Conservation (phyloP, 257 asterid species). For the Craterostigma plantagineum region DNA sequence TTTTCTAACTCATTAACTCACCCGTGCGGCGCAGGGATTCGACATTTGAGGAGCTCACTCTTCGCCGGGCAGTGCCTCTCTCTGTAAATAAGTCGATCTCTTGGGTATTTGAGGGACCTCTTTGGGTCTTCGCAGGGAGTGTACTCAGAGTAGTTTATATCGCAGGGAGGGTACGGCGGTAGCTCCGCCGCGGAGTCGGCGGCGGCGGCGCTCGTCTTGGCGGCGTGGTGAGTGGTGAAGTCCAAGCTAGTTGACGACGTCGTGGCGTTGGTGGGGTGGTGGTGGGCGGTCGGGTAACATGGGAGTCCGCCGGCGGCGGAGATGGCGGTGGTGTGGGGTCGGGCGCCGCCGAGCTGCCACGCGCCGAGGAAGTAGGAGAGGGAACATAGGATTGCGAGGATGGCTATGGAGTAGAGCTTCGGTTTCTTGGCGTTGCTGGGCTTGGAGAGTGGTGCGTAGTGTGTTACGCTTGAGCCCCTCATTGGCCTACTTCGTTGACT, state of each 20-base stretch:
- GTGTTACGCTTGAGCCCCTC: too few species aligned
- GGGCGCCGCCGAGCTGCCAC: neutral
- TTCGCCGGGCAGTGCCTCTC: conserved; percentile 44
- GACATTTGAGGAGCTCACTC: conserved; percentile 24
- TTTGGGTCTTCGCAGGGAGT: conserved; percentile 40
- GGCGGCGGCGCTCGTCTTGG: conserved; percentile 4
- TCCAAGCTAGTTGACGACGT: conserved; percentile 5
- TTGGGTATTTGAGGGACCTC: conserved; percentile 22
- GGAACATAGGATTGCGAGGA: conserved; percentile 22
- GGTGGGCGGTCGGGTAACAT: neutral
- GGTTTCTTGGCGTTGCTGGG: conserved; percentile 10
- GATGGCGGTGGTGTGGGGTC: neutral
- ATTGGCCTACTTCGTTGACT: too few species aligned
- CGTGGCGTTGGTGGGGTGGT: too few species aligned
- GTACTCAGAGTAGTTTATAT: conserved; percentile 28
- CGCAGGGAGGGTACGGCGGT: conserved; percentile 18
- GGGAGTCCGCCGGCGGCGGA: neutral
- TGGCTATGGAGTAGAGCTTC: conserved; percentile 11
- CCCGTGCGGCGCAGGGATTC: conserved; percentile 37
- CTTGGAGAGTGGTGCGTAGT: too few species aligned
- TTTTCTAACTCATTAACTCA: too few species aligned
- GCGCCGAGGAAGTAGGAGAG: conserved; percentile 11
- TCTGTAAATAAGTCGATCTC: conserved; percentile 29
- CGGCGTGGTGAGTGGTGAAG: conserved; percentile 24
- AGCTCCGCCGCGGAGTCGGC: neutral